Base-by-base conservation (phyloP, 345 rosid genomes). In the Boechera stricta region DNA sequence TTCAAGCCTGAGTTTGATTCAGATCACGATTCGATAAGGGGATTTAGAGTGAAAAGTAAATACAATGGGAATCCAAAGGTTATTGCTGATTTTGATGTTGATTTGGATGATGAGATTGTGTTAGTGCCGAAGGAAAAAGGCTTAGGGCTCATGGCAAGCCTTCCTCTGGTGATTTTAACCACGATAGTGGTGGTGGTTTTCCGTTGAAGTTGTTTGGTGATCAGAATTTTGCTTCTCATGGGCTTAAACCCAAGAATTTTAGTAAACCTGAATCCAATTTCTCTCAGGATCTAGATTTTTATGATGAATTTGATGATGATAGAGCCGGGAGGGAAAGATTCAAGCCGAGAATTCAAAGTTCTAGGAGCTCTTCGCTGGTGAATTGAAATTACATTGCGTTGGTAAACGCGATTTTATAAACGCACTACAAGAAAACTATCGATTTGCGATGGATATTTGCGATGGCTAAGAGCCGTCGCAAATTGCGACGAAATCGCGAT, bases 191-290 rank as follows among this genome's bases (percentile, higher is more conserved):
- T 65, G 86, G 58, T 45, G 85, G 79, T 67, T 84, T 85, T 72
- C 90, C 91, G 29, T 76, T 87, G 44, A 85, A 83, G 78, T 74
- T 85, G 13, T 71, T 74, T 6, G 90, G 87, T 77, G 87, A 85
- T 79, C 67, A 83, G 67, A 82, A 44, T 74, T 79, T 76, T 18
- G 41, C 63, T 69, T 74, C 80, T 29, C 71, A 73, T 1, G 85
- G 73, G 69, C 80, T 75, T 56, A 87, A 79, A 73, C 59, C 74
- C 2, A 85, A 79, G 60, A 79, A 62, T 62, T 76, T 26, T 29
- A 48, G 64, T 77, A 79, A 74, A 33, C 12, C 74, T 67, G 86
- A 73, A 73, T 75, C 76, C 6, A 81, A 60, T 35, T 80, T 82
- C 39, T 73, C 75, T 57, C 71, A 52, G 11, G 78, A 77, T 58